Base-by-base conservation (phyloP, 1,284 basidiomycete genomes). In the Phaffia rhodozyma region DNA sequence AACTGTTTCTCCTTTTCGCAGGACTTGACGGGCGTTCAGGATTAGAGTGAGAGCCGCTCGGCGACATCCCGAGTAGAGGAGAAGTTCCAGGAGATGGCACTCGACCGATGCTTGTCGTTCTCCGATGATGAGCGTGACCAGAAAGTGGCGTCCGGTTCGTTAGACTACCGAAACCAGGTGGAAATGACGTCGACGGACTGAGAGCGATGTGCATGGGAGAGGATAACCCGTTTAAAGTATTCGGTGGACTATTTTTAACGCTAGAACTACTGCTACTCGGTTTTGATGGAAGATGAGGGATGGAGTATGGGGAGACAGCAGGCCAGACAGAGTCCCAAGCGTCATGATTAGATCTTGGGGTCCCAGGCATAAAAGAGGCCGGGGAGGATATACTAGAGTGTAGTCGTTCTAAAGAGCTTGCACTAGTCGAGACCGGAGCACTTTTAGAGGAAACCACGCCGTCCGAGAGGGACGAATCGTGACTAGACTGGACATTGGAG, bases 311-410 rank as follows among this genome's bases (percentile, higher is more conserved):
- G 5, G 56, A 58, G 2, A 61, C 62, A 20, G 64, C 64, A 13
- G 64, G 64, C 64, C 64, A 66, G 56, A 66, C 64, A n/a, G 64
- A 66, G 55, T 66, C 64, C 60, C 60, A 66, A 20, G 64, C 64
- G 16, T 65, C 63, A 9, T 55, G 57, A 43, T 59, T 60, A 21
- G 63, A 27, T n/a, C 54, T 55, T 11, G 13, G 13, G 2, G 38
- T 43, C 13, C 7, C 38, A 16, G 38, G 13, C 13, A 43, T 43
- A 5, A 43, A 11, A 5, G 38, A 43, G 5, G 38, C 13, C 13
- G 38, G 38, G 38, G 38, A 43, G 38, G 38, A 43, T 43, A 43
- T 43, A 43, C 38, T 43, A 11, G 38, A 43, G 16, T 43, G 38
- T 16, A 16, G 5, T 43, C 38, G 38, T 16, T 43, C 38, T 7